These are phyloP conservation scores for Sclerotinia glacialis DNA, from an alignment of 2,329 filamentous ascomycete species.

Conservation along the genomic window DNA sequence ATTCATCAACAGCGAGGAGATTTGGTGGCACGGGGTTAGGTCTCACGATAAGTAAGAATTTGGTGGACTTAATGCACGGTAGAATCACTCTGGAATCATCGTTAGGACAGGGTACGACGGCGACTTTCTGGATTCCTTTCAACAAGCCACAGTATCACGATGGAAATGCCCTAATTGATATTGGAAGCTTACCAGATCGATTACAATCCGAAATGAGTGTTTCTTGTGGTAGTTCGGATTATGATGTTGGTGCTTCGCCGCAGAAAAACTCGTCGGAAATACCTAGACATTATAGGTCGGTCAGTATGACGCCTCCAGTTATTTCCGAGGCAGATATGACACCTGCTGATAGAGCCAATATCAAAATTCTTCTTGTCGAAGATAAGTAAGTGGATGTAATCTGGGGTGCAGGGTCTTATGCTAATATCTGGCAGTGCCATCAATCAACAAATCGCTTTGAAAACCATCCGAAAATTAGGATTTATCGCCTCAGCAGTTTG, in stretches of 20 bases:
- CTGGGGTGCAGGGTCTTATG: background rate
- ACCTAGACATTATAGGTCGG: conserved; percentile 24
- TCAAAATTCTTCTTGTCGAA: conserved; percentile 75
- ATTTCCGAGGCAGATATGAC: conserved; percentile 51
- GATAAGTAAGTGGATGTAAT: conserved; percentile 61
- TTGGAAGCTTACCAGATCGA: conserved; percentile 64
- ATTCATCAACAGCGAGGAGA: conserved; percentile 73
- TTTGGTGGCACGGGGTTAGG: conserved; percentile 78
- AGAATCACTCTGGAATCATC: conserved; percentile 68
- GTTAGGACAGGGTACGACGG: conserved; percentile 67
- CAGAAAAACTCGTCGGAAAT: conserved; percentile 33
- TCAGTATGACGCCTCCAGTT: conserved; percentile 34
- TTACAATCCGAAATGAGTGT: conserved; percentile 62
- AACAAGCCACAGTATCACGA: conserved; percentile 60
- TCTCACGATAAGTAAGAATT: conserved; percentile 76
- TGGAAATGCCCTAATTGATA: conserved; percentile 53
- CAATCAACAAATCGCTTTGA: conserved; percentile 74
- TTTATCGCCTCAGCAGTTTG: conserved; percentile 69
- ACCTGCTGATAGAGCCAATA: conserved; percentile 56
- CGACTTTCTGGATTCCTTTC: conserved; percentile 74
- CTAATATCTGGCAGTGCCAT: conserved; percentile 47
- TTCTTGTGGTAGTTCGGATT: conserved; percentile 66
- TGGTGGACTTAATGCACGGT: conserved; percentile 76
- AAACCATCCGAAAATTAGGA: conserved; percentile 69
- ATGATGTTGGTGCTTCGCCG: conserved; percentile 48